Base-by-base conservation (phyloP, 2,329 filamentous ascomycete species). In the Basipetospora chlamydospora region DNA sequence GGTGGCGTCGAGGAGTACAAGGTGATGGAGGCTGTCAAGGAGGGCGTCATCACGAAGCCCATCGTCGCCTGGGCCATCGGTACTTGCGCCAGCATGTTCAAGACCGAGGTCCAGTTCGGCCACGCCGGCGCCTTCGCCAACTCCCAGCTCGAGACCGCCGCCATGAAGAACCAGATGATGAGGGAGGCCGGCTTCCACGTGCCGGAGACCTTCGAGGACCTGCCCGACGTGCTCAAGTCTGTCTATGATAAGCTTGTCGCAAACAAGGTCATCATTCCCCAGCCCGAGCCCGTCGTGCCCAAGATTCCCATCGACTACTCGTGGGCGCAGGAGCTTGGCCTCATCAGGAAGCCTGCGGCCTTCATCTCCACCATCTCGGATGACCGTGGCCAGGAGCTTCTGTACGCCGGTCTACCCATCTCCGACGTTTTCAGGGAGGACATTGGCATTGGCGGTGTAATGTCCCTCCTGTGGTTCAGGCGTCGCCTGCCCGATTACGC, bases 291-390 rank as follows among this genome's bases (percentile, higher is more conserved):
- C 39, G 73, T 81, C 36, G 85, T 93, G 28, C 90, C 90, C 61
- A 98, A 98, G 81, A 98, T 98, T 59, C 90, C 90, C 55, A 92
- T 98, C 53, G 90, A 98, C 66, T 98, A 98, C 76, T 88, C 87
- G 28, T 98, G 90, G 90, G 90, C 90, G 16, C 90, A 98, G 69
- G 90, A 98, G 67, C 83, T 98, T 47, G 90, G 90, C 56, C 87
- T 98, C 51, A 90, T 98, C 72, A 88, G 90, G 70, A 98, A 98
- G 76, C 90, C 90, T 47, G 90, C 90, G 61, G 90, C 90, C 49
- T 98, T 98, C 73, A 98, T 98, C 63, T 98, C 90, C 51, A 98
- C 90, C 60, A 98, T 98, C 57, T 95, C 90, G 51, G 90, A 98
- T 59, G 90, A 98, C 69, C 90, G 90, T 86, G 90, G 90, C 47